Evolutionary conservation across 306 rosid species (phyloP).

Genomic region (Trichosanthes cucumerina): DNA sequence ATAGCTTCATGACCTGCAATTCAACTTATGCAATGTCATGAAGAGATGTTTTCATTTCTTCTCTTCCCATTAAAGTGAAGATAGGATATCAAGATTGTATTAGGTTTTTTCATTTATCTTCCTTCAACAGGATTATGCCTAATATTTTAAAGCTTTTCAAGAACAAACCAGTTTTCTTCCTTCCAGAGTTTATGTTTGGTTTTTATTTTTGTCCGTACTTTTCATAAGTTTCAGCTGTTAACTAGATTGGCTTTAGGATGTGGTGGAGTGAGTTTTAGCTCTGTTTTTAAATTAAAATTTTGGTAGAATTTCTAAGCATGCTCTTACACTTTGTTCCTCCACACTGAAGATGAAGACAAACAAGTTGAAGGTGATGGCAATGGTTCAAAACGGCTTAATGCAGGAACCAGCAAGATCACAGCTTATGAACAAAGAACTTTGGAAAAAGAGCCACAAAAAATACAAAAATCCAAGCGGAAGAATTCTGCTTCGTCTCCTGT

Average conservation of each 20-base stretch:
- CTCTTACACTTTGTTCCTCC: not conserved
- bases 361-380: conserved; percentile 26
- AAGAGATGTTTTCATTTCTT: not conserved
- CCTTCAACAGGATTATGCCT: not conserved
- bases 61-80: not conserved
- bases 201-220: not conserved
- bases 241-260: not conserved
- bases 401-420: conserved; percentile 15
- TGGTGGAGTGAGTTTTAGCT: not conserved
- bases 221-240: not conserved
- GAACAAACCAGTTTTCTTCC: not conserved
- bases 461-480: conserved; percentile 10
- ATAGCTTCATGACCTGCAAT: not conserved
- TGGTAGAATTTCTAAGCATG: not conserved
- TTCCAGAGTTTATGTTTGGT: not conserved
- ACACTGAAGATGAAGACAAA: conserved; percentile 29
- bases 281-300: not conserved
- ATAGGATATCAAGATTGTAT: not conserved
- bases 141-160: not conserved
- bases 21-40: not conserved
- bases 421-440: conserved; percentile 11
- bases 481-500: conserved; percentile 21
- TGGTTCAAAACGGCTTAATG: conserved; percentile 13
- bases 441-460: conserved; percentile 22
- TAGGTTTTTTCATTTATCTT: not conserved